These are phyloP conservation scores for Nakaseomyces kungkrabaensis DNA, from an alignment of 1,139 yeast species.

Conservation along the genomic window DNA sequence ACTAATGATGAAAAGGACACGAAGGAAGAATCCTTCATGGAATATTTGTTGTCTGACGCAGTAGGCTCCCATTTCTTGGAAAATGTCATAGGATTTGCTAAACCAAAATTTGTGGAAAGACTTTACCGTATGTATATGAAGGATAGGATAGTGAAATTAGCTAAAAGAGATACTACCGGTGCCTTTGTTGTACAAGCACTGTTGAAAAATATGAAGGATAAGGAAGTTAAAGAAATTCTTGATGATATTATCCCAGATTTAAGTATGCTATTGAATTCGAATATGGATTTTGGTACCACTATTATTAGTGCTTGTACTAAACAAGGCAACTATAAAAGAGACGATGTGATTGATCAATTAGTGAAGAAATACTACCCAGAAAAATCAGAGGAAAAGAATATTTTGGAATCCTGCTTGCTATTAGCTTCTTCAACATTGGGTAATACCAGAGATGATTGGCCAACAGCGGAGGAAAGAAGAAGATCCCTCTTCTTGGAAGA, in stretches of 20 bases:
- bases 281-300: conserved; percentile 59
- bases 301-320: conserved; percentile 58
- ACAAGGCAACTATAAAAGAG: conserved; percentile 51
- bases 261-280: conserved; percentile 51
- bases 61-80: conserved; percentile 90
- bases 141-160: conserved; percentile 59
- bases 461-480: conserved; percentile 82
- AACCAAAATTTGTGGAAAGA: conserved; percentile 60
- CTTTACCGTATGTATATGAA: conserved; percentile 64
- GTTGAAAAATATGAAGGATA: conserved; percentile 50
- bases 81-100: conserved; percentile 54
- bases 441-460: conserved; percentile 80
- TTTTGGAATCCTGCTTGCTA: conserved; percentile 60
- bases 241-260: conserved; percentile 64
- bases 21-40: conserved; percentile 73
- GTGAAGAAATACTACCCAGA: conserved; percentile 49
- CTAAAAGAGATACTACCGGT: conserved; percentile 73
- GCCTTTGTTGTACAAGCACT: conserved; percentile 70
- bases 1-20: conserved; percentile 41
- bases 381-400: conserved; percentile 35
- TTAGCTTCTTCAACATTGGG: conserved; percentile 66
- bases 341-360: conserved; percentile 54
- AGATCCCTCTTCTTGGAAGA: conserved; percentile 65
- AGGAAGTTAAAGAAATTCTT: conserved; percentile 51
- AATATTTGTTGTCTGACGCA: conserved; percentile 72